phyloP scores from a whole-genome alignment of 176 grass and related monocot species.

The Paspalum vaginatum region DNA sequence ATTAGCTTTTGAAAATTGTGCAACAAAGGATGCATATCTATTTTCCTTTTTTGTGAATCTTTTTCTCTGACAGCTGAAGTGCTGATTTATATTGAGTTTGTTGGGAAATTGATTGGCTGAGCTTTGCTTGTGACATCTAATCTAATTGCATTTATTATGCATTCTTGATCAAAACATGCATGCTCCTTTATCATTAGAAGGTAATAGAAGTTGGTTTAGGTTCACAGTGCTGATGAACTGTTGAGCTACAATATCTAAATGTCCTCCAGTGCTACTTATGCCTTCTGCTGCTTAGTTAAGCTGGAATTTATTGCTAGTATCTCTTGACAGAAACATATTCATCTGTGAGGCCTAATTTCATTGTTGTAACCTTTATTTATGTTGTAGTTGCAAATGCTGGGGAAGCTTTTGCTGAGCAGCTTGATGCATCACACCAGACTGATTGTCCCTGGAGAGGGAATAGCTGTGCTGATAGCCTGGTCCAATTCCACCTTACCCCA shows the following conservation, averaged over 20 bases:
- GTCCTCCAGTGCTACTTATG: slow-evolving; percentile 4
- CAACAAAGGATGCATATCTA: neutral
- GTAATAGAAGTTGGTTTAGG: slow-evolving; percentile 20
- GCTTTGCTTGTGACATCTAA: neutral
- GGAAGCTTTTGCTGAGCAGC: slow-evolving; percentile 72
- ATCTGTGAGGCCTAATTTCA: slow-evolving; percentile 34
- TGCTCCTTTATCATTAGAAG: neutral
- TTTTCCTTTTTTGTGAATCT: slow-evolving; percentile 21
- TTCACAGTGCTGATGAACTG: slow-evolving; percentile 25
- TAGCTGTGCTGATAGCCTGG: slow-evolving; percentile 84
- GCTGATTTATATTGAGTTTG: neutral
- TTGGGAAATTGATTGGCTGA: slow-evolving; percentile 12
- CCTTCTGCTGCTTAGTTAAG: slow-evolving; percentile 32
- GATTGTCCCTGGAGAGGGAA: slow-evolving; percentile 93
- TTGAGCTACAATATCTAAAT: slow-evolving; percentile 9
- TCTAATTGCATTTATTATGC: slow-evolving; percentile 7
- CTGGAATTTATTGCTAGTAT: slow-evolving; percentile 26
- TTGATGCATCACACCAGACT: slow-evolving; percentile 67
- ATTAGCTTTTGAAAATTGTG: slow-evolving; percentile 32
- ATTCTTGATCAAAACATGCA: neutral
- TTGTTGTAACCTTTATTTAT: slow-evolving; percentile 40
- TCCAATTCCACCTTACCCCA: slow-evolving; percentile 82
- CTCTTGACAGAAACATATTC: slow-evolving; percentile 3
- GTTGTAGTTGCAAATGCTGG: slow-evolving; percentile 67
- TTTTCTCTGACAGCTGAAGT: slow-evolving; percentile 9